Evolutionary conservation across 345 rosid genomes (phyloP), one percentile per base, ranked within the genome.

Genomic region (Kernera saxatilis): DNA sequence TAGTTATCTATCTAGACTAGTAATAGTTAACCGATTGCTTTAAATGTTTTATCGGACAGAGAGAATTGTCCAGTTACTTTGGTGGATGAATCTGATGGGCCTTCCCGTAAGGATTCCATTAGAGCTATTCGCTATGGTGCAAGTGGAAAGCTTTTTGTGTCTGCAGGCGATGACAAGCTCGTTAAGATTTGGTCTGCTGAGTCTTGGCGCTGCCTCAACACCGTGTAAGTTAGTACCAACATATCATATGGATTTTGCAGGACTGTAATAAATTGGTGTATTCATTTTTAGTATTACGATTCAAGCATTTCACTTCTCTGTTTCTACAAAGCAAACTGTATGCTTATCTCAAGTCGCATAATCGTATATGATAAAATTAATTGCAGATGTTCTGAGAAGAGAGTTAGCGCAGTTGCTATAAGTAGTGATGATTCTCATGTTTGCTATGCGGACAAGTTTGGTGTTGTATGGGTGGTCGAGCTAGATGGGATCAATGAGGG

Each of bases 371-470:
- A n/a, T 32, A 12, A 32, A 23, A 7, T 12, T 26, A 4, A 46
- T 64, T 43, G 41, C 83, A 90, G 99, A 70, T 83, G 58, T 21
- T 86, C 94, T 48, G 98, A 95, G 79, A 95, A 95, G 87, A 87
- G 93, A 90, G 97, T 88, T 73, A 88, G 78, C 22, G 92, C 98
- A 4, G 81, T 90, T 73, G 87, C 96, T 46, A 65, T 95, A 67
- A 87, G 90, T 76, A 70, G 80, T 25, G 86, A 89, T 71, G 92
- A 84, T 21, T 74, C 68, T 45, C 59, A 84, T 80, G 89, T 86
- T 61, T 92, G 97, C 65, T 95, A 84, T 71, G 92, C 98, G 60
- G 98, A 95, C 73, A 92, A 92, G 77, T 95, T 95, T 76, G 98
- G 98, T 82, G 94, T 85, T 79, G 96, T 92, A 61, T 88, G 99